Conservation (phyloP, 148 eudicot genomes). For the Nyssa sinensis region DNA sequence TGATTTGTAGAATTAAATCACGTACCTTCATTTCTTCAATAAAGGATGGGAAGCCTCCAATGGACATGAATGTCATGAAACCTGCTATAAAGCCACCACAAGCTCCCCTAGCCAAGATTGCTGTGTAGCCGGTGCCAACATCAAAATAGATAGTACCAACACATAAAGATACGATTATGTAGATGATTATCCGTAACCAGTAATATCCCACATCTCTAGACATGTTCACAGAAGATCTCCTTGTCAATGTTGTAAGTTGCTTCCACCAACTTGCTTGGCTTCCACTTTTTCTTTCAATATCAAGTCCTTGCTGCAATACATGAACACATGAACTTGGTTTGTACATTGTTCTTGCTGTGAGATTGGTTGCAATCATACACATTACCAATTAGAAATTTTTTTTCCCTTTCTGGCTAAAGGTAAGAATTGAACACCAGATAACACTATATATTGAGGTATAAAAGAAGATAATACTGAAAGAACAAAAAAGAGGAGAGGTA, state of each 20-base stretch:
- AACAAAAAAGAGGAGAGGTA: not conserved
- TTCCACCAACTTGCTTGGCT: constrained; percentile 86
- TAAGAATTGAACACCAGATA: no score
- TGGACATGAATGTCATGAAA: constrained; percentile 96
- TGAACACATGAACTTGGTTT: not conserved
- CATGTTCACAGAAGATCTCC: constrained; percentile 79
- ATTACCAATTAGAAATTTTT: no score
- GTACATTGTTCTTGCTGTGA: no score
- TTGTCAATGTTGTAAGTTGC: constrained; percentile 66
- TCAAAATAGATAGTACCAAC: constrained; percentile 77
- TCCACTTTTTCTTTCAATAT: constrained; percentile 39
- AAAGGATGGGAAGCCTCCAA: constrained; percentile 95
- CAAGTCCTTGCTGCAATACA: constrained; percentile 53
- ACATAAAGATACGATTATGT: constrained; percentile 55
- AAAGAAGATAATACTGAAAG: not conserved
- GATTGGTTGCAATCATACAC: no score
- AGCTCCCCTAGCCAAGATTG: constrained; percentile 88
- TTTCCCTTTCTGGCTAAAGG: no score
- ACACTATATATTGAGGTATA: not conserved
- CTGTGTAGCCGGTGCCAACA: constrained; percentile 71
- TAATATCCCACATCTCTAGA: constrained; percentile 79
- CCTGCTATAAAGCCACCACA: constrained; percentile 85
- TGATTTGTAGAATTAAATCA: constrained; percentile 26
- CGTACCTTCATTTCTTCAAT: constrained; percentile 85
- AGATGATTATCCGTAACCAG: constrained; percentile 68